phyloP scores from a whole-genome alignment of 129 eudicot species.

The Silybum marianum region DNA sequence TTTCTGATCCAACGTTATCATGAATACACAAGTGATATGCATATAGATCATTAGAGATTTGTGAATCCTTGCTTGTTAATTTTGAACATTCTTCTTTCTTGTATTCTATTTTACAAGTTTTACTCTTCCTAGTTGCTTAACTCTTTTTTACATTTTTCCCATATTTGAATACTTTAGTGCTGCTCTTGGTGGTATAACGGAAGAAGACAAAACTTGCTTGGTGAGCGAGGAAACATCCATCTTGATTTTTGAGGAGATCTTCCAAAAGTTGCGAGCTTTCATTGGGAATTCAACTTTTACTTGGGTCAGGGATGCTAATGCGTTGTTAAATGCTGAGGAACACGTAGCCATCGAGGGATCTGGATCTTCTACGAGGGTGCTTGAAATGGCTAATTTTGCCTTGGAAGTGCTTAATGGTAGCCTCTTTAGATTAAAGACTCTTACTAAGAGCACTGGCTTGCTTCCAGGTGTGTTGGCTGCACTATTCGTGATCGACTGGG shows the following conservation, averaged over 20 bases:
- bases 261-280: conserved; percentile 47
- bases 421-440: conserved; percentile 44
- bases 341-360: conserved; percentile 15
- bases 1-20: neutral
- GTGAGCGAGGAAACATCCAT: conserved; percentile 50
- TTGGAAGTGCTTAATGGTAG: conserved; percentile 73
- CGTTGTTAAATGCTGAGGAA: conserved; percentile 35
- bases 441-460: conserved; percentile 43
- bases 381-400: conserved; percentile 68
- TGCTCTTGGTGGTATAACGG: conserved; percentile 71
- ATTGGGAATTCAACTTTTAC: conserved; percentile 51
- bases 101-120: neutral
- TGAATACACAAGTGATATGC: neutral
- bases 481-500: conserved; percentile 73
- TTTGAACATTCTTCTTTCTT: neutral
- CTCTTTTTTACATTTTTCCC: neutral
- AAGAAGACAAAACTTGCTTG: conserved; percentile 52
- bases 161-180: conserved; percentile 53
- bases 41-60: neutral
- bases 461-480: conserved; percentile 61
- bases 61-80: conserved; percentile 12
- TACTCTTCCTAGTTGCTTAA: conserved; percentile 5
- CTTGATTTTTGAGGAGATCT: conserved; percentile 59
- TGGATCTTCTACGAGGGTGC: conserved; percentile 36
- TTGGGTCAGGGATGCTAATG: conserved; percentile 55